Evolutionary conservation across 208 protist species (phyloP).

Genomic region (Naegleria gruberi): DNA sequence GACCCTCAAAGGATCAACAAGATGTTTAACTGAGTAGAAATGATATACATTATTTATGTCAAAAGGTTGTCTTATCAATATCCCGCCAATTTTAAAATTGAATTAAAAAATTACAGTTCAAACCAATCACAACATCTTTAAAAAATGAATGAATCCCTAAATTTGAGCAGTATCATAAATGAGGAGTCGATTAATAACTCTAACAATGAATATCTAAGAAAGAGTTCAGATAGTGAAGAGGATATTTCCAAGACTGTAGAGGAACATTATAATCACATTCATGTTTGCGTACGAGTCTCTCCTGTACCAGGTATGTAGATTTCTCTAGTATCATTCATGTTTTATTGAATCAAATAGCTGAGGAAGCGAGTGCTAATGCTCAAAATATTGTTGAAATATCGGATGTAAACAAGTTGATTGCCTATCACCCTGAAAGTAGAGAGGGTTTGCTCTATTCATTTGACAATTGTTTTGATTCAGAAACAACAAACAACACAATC

Average conservation of each 20-base stretch:
- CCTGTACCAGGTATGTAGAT: background rate
- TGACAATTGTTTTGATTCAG: slow-evolving; percentile 10
- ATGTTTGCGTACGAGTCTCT: background rate
- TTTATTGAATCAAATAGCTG: background rate
- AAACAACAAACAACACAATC: background rate
- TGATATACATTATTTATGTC: too few relatives aligned
- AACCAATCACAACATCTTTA: too few relatives aligned
- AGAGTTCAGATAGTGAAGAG: background rate
- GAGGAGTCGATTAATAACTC: background rate
- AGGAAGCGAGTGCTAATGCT: background rate
- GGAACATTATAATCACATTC: background rate
- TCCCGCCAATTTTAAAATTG: too few relatives aligned
- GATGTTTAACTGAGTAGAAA: too few relatives aligned
- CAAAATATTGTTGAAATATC: background rate
- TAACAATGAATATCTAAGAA: background rate
- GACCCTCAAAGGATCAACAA: too few relatives aligned
- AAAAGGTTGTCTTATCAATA: too few relatives aligned
- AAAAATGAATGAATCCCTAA: background rate
- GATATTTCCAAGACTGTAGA: background rate
- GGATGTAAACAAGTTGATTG: background rate
- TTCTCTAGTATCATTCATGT: too few relatives aligned
- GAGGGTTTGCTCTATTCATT: background rate
- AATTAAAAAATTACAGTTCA: too few relatives aligned
- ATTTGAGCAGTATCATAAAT: background rate
- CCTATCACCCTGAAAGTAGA: slow-evolving; percentile 9